Base-by-base conservation (phyloP, 495 filamentous ascomycete genomes). In the Penicillium simplicissimum region DNA sequence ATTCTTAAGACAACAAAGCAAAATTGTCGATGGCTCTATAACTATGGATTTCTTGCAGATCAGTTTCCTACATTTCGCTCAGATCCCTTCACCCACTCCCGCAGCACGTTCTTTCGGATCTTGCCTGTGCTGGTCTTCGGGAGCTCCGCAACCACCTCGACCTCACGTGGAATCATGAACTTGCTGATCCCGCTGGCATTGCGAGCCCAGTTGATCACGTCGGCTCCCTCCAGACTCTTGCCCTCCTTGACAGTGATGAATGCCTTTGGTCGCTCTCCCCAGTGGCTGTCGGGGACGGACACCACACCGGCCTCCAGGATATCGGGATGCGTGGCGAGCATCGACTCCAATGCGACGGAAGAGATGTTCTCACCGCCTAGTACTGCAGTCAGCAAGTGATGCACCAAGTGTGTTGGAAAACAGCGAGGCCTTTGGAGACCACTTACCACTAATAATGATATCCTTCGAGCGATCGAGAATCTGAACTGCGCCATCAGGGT, bases 91-190 rank as follows among this genome's bases (percentile, higher is more conserved):
- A 89, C 89, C 94, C 92, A 94, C 68, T 92, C 90, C 61, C 93
- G 78, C 47, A 98, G 69, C 42, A 96, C 86, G 72, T 97, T 98
- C 84, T 98, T 98, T 83, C 90, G 88, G 55, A 98, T 78, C 81
- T 98, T 98, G 28, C 95, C 95, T 3, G 95, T 98, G 68, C 89
- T 93, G 28, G 96, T 98, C 84, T 98, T 98, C 13, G 95, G 95
- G 57, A 98, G 78, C 73, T 97, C 93, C 23, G 76, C 60, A 34
- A 98, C 86, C 55, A 98, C 80, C 76, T 96, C 92, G 1, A 98
- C 91, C 79, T 98, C 95, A 51, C 89, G 82, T 10, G 95, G 95
- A 23, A 98, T 87, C 95, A 98, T 98, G 72, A 97, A 98, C 66
- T 86, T 90, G 75, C 90, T 92, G 65, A 98, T 97, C 25, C 74